These are phyloP conservation scores for Diplodia seriata DNA, from an alignment of 2,329 filamentous ascomycete species.

Conservation along the genomic window DNA sequence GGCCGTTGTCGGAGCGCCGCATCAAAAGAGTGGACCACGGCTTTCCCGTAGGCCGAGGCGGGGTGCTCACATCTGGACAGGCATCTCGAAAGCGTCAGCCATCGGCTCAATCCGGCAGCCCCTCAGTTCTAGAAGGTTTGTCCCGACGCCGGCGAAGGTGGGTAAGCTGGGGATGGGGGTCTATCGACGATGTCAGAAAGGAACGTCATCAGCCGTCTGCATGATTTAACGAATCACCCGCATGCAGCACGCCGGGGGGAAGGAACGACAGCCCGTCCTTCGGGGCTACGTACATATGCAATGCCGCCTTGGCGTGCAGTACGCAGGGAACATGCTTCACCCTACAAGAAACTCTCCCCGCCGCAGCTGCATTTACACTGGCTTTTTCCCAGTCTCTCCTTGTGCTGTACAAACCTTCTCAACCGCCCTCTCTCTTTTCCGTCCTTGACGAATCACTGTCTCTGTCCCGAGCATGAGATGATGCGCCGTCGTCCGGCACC, in stretches of 20 bases:
- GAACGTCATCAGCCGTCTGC: constrained; percentile 5
- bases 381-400: not conserved
- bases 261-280: not conserved
- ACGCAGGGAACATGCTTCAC: not conserved
- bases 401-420: not conserved
- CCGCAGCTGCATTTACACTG: not conserved
- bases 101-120: not conserved
- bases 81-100: not conserved
- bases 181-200: not conserved
- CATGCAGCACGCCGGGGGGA: not conserved
- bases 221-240: not conserved
- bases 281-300: constrained; percentile 2
- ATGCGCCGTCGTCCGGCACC: constrained; percentile 3
- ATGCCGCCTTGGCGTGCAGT: not conserved
- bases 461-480: constrained; percentile 8
- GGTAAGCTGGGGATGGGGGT: not conserved
- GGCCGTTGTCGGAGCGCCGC: not conserved
- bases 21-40: no score
- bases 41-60: not conserved
- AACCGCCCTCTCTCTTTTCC: not conserved
- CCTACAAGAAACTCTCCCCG: not conserved
- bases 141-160: not conserved
- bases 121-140: not conserved
- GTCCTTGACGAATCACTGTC: not conserved
- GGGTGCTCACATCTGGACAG: not conserved